Base-by-base conservation (phyloP, 2,329 filamentous ascomycete genomes). In the Fusarium stilboides region DNA sequence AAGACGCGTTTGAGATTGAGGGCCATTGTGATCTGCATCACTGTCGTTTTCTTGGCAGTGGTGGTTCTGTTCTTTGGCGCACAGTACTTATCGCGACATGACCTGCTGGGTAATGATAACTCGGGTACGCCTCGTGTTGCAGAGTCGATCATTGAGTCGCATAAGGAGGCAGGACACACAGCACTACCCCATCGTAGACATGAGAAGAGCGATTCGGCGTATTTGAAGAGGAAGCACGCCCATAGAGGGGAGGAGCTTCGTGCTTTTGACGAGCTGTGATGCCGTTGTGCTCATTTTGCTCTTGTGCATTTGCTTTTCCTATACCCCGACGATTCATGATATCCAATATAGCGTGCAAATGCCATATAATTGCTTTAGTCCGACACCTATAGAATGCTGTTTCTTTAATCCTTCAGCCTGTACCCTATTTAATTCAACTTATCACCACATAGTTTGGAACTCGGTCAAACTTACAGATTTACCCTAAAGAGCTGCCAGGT, bases 1-100 rank as follows among this genome's bases (percentile, higher is more conserved):
- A 88, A 84, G 72, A 92, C 89, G n/a, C 82, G 88, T 64, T 84
- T 82, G 75, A 85, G 89, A 50, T 80, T 93, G 65, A 88, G 86
- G 69, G 83, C 87, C 20, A 80, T 91, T 46, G 93, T 90, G 89
- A 84, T 88, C 39, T 83, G 89, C 65, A 86, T 86, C 62, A 86
- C 81, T 22, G 76, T 83, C 10, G 62, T 85, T 34, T 76, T 81
- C 6, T 81, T 91, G 36, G 69, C 87, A 4, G 62, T 88, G 19
- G 77, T 87, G 9, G 70, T 87, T 24, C 77, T 84, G 34, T 65
- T 84, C 45, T 63, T 80, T 33, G 73, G 75, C 17, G 74, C 77
- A 50, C 72, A 74, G 17, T 77, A 76, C 50, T 34, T 55, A 14
- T 67, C 71, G 10, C 49, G 62, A 19, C 65, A 53, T 20, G 58